Evolutionary conservation across 768 basidiomycete genomes (phyloP).

Genomic region (Russula griseocarnosa): DNA sequence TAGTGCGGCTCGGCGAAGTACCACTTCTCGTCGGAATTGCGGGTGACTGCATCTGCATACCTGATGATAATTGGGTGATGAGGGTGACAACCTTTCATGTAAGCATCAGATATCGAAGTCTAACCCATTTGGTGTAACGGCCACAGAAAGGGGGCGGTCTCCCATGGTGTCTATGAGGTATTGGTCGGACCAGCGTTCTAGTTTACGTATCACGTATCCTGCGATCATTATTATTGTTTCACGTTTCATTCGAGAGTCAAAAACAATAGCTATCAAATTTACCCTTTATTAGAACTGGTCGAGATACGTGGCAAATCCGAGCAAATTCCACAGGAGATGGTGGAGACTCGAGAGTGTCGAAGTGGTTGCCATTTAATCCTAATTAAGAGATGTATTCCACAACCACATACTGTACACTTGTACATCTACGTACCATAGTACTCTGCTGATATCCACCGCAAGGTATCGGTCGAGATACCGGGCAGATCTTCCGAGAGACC

Average conservation of each 20-base stretch:
- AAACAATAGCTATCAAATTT: not conserved
- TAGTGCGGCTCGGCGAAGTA: conserved; percentile 77
- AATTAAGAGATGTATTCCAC: not conserved
- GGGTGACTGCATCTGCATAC: conserved; percentile 69
- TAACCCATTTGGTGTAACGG: conserved; percentile 82
- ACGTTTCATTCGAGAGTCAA: conserved; percentile 1
- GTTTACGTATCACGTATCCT: conserved; percentile 51
- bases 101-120: conserved; percentile 21
- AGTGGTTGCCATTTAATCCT: conserved; percentile 59
- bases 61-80: conserved; percentile 38
- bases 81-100: conserved; percentile 6
- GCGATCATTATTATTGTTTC: conserved; percentile 14
- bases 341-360: conserved; percentile 47
- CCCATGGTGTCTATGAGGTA: conserved; percentile 59
- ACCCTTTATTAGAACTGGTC: conserved; percentile 76
- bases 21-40: conserved; percentile 46
- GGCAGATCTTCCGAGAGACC: conserved; percentile 11
- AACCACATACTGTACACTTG: not conserved
- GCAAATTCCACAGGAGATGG: conserved; percentile 70
- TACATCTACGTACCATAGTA: conserved; percentile 34
- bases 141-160: conserved; percentile 57
- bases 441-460: conserved; percentile 40
- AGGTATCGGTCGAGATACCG: conserved; percentile 13
- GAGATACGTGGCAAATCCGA: conserved; percentile 58
- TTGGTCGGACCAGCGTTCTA: conserved; percentile 59